These are phyloP conservation scores for Petunia axillaris DNA, from an alignment of 257 asterid species.

Conservation along the genomic window DNA sequence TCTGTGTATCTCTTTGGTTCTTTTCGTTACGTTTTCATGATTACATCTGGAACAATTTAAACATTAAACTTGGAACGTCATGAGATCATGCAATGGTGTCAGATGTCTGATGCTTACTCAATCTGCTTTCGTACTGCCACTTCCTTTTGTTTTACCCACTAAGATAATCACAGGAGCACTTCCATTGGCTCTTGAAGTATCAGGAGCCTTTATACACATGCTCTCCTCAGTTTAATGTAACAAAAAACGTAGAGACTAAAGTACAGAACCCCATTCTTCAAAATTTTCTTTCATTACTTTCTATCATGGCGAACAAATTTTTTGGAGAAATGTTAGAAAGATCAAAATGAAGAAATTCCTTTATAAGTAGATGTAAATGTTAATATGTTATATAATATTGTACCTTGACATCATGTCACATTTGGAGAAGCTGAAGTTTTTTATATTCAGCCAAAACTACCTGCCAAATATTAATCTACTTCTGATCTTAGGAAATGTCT, in stretches of 20 bases:
- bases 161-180: not conserved
- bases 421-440: conserved; percentile 22
- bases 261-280: not conserved
- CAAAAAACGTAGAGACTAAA: not conserved
- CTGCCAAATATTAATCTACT: not conserved
- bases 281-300: not conserved
- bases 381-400: not conserved
- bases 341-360: conserved; percentile 15
- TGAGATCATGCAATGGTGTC: not conserved
- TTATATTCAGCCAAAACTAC: not conserved
- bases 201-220: conserved; percentile 13
- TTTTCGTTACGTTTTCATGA: not conserved
- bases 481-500: not conserved
- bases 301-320: not conserved
- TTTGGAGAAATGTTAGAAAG: not conserved
- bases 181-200: not conserved
- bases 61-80: not conserved
- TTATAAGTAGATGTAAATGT: not conserved
- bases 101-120: conserved; percentile 4
- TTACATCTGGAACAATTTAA: conserved; percentile 15
- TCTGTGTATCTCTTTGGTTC: not conserved
- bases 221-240: not conserved
- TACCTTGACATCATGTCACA: not conserved
- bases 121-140: conserved; percentile 10
- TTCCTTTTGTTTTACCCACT: not conserved